Percentiles rank a stretch among this genome's conserved stretches.
Evolutionary conservation across 495 filamentous ascomycete genomes (phyloP).

Genomic region (Hyaloscypha hepaticicola): DNA sequence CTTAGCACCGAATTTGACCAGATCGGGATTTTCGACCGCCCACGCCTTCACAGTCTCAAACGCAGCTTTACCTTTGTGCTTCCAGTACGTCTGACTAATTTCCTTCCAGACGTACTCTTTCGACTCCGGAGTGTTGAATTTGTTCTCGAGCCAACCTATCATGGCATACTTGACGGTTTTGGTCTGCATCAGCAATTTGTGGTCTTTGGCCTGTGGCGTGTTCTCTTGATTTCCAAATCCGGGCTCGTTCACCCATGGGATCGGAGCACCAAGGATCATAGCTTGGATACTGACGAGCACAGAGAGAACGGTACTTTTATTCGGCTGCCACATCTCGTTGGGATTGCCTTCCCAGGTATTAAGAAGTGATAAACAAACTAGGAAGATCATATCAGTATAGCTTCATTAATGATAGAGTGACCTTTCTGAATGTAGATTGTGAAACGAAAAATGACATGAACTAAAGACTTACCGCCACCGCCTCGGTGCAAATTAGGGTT

Average conservation of each 20-base stretch:
- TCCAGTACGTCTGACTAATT: conserved; percentile 20
- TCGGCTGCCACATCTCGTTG: conserved; percentile 47
- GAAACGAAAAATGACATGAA: not conserved
- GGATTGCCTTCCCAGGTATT: conserved; percentile 56
- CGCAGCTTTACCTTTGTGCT: conserved; percentile 13
- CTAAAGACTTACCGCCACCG: conserved; percentile 47
- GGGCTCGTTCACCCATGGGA: conserved; percentile 61
- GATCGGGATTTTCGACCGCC: conserved; percentile 13
- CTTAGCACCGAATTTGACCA: not conserved
- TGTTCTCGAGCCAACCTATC: conserved; percentile 41
- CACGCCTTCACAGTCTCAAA: conserved; percentile 18
- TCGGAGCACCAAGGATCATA: conserved; percentile 55
- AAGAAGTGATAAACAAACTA: conserved; percentile 59
- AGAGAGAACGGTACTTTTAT: conserved; percentile 55
- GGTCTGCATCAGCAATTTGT: conserved; percentile 40
- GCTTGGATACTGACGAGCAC: conserved; percentile 61
- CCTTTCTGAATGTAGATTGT: not conserved
- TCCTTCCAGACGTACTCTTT: conserved; percentile 20
- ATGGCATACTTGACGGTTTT: conserved; percentile 48
- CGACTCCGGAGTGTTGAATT: not conserved
- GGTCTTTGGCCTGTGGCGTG: conserved; percentile 29
- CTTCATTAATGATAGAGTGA: not conserved
- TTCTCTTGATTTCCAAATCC: conserved; percentile 37
- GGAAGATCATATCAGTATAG: not conserved
- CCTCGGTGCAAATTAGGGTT: conserved; percentile 61